Evolutionary conservation across 2,329 filamentous ascomycete genomes (phyloP).

Genomic region (Thyridium curvatum): DNA sequence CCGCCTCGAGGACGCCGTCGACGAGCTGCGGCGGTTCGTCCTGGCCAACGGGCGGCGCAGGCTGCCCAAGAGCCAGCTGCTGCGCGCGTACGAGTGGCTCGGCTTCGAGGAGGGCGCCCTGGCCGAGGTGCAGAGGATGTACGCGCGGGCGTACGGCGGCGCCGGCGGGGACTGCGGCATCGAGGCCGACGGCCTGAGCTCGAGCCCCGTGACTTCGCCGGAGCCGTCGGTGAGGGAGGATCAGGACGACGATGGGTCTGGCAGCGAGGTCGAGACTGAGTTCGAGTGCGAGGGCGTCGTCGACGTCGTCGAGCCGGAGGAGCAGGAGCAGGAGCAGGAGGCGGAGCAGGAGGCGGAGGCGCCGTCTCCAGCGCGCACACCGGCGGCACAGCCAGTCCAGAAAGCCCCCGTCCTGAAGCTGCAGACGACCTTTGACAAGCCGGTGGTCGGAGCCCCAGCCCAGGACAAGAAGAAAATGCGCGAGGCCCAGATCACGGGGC

Average conservation of each 20-base stretch:
- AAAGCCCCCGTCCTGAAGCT: conserved; percentile 28
- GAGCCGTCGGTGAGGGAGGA: conserved; percentile 9
- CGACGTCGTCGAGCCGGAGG: conserved; percentile 3
- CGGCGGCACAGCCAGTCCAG: conserved; percentile 14
- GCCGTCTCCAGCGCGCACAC: neutral
- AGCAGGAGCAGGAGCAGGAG: neutral
- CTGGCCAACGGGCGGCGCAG: conserved; percentile 43
- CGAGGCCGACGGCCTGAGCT: conserved; percentile 25
- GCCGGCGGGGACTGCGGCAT: conserved; percentile 38
- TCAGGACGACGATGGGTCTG: neutral
- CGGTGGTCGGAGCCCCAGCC: conserved; percentile 1
- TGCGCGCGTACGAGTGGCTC: conserved; percentile 52
- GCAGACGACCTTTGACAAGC: conserved; percentile 33
- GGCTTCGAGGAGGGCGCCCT: conserved; percentile 42
- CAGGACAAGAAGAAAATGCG: conserved; percentile 3
- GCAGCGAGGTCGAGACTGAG: neutral
- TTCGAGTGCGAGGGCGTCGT: neutral
- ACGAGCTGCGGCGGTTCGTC: conserved; percentile 55
- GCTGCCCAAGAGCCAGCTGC: conserved; percentile 44
- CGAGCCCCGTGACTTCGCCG: conserved; percentile 6
- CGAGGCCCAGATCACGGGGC: neutral
- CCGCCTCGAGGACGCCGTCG: conserved; percentile 54
- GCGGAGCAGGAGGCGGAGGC: conserved; percentile 4
- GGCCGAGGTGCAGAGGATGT: conserved; percentile 48
- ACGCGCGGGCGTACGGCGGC: conserved; percentile 50